phyloP scores from a whole-genome alignment of 2,329 filamentous ascomycete genomes.

The Chalaropsis ovoidea region DNA sequence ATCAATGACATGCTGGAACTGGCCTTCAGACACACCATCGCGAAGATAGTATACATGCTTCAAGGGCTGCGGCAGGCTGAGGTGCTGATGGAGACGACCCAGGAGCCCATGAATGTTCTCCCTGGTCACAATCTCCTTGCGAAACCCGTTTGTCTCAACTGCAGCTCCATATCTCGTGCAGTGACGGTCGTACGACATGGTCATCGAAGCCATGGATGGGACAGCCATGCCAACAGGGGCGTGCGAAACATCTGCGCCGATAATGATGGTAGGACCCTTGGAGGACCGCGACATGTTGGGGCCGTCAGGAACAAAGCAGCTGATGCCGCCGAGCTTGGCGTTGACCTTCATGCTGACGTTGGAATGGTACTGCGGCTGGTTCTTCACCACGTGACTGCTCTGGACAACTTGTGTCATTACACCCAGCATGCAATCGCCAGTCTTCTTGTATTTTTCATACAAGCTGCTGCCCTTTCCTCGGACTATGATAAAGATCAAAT shows the following conservation, averaged over 20 bases:
- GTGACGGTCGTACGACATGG: conserved; percentile 63
- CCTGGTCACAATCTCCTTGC: conserved; percentile 65
- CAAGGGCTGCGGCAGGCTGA: background rate
- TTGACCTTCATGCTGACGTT: conserved; percentile 98
- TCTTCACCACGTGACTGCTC: conserved; percentile 60
- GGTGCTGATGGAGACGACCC: conserved; percentile 50
- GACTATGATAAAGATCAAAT: conserved; percentile 31
- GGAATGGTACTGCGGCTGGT: conserved; percentile 67
- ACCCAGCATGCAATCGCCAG: conserved; percentile 74
- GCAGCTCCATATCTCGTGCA: conserved; percentile 67
- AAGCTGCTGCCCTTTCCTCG: conserved; percentile 41
- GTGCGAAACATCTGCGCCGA: conserved; percentile 88
- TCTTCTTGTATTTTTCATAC: conserved; percentile 89
- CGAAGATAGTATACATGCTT: conserved; percentile 69
- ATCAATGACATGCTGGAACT: conserved; percentile 69
- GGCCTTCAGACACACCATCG: conserved; percentile 81
- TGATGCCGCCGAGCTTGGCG: conserved; percentile 81
- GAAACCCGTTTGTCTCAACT: conserved; percentile 72
- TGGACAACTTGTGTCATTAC: conserved; percentile 77
- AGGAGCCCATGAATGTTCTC: conserved; percentile 59
- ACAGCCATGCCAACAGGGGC: conserved; percentile 55
- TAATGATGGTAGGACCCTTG: conserved; percentile 55
- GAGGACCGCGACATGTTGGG: conserved; percentile 24
- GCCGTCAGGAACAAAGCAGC: conserved; percentile 39
- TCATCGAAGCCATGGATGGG: conserved; percentile 78